A percentile compares a stretch with the other conserved stretches of the same genome.
Evolutionary conservation across 73 alveolate species (phyloP).

Genomic region (Paramecium sonneborni): DNA sequence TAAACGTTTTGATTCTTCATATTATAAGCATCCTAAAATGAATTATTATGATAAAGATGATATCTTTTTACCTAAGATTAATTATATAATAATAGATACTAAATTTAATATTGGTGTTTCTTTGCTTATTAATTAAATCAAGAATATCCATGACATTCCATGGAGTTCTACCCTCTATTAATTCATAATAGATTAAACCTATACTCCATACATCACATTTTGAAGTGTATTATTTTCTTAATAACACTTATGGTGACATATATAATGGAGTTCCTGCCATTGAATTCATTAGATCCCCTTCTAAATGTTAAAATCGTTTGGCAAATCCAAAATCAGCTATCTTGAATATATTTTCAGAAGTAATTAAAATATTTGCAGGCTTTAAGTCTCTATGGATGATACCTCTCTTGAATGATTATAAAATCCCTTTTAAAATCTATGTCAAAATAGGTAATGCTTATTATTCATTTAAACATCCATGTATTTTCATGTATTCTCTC

Average conservation of each 20-base stretch:
- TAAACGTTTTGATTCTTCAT: slow-evolving; percentile 23
- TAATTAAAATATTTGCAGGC: slow-evolving; percentile 73
- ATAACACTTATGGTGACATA: slow-evolving; percentile 66
- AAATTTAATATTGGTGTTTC: not conserved
- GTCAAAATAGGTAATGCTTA: slow-evolving; percentile 47
- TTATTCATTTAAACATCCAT: slow-evolving; percentile 8
- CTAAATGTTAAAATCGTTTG: slow-evolving; percentile 47
- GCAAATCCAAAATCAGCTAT: slow-evolving; percentile 71
- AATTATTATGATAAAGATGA: not conserved
- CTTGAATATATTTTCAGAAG: slow-evolving; percentile 56
- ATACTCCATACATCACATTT: slow-evolving; percentile 69
- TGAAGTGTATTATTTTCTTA: slow-evolving; percentile 51
- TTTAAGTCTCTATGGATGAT: slow-evolving; percentile 70
- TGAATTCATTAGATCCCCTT: slow-evolving; percentile 62
- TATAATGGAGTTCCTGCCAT: slow-evolving; percentile 67
- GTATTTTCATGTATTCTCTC: slow-evolving; percentile 58
- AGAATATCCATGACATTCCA: slow-evolving; percentile 55
- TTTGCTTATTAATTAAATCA: slow-evolving; percentile 57
- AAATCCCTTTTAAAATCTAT: slow-evolving; percentile 48
- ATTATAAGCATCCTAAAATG: slow-evolving; percentile 1
- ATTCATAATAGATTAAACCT: slow-evolving; percentile 63
- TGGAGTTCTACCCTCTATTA: slow-evolving; percentile 66
- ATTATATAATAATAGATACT: not conserved
- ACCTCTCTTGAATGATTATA: slow-evolving; percentile 56
- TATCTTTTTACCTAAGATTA: not conserved